These are phyloP conservation scores for Solanum chiquidenum DNA, from an alignment of 257 asterid species.

Conservation along the genomic window DNA sequence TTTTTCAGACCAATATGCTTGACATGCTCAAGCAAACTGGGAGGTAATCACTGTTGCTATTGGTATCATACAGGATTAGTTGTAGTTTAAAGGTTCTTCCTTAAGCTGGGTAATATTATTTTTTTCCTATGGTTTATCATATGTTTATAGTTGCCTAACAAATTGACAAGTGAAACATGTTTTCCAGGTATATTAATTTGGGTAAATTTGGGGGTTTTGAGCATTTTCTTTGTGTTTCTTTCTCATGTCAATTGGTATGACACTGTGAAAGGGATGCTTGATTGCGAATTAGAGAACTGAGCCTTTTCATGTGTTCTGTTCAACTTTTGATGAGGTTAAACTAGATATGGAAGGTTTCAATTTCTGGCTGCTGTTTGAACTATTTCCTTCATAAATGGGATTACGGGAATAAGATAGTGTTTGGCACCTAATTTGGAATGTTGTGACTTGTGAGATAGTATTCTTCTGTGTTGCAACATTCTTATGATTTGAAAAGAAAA, in stretches of 20 bases:
- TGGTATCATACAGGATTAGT: neutral
- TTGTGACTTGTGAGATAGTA: neutral
- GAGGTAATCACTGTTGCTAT: conserved; percentile 26
- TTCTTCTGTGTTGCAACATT: neutral
- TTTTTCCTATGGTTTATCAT: neutral
- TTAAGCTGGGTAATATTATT: neutral
- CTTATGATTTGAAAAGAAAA: neutral
- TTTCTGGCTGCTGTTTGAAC: neutral
- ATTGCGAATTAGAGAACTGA: neutral
- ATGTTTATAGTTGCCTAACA: neutral
- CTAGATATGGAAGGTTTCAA: neutral
- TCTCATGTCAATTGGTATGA: neutral
- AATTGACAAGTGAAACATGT: neutral
- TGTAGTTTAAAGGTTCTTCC: neutral
- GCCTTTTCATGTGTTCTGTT: neutral
- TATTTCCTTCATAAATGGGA: neutral
- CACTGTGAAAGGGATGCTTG: neutral
- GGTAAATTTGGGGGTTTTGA: neutral
- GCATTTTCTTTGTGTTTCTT: neutral
- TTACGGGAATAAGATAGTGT: neutral
- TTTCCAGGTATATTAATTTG: neutral
- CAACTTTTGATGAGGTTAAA: neutral
- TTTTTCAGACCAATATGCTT: conserved; percentile 95
- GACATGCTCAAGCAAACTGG: conserved; percentile 99
- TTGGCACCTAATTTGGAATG: neutral